Evolutionary conservation across 129 eudicot species (phyloP), one percentile per base, ranked within the genome.

Genomic region (Solidago caesia): DNA sequence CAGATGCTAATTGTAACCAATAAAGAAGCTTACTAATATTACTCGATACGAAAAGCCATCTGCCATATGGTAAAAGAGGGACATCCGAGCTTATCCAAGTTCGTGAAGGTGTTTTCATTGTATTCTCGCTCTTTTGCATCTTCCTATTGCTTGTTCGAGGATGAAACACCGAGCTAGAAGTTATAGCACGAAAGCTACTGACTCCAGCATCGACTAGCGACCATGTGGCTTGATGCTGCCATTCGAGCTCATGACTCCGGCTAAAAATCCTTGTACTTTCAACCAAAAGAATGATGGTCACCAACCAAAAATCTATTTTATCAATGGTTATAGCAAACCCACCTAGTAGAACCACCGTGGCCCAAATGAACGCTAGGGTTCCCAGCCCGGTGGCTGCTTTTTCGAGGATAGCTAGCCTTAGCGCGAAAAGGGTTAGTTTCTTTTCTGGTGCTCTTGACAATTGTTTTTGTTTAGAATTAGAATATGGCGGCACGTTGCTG

Each of bases 201-300:
- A 85, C 75, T 11, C 97, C 96, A 5, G 79, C 84, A 44, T 85
- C 99, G 4, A 88, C 67, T 48, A 89, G 70, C 8, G 91, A 82
- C 97, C 97, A 91, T 2, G 99, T 95, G 27, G 99, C 93, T 60
- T 94, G 99, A 26, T 91, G 99, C 59, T 95, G 99, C 97, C 96
- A 89, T 66, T 95, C 99, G 25, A 95, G 97, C 87, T 95, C 99
- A 46, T 87, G 99, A 44, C 97, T 91, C 44, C 99, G 62, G 82
- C 99, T 85, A 68, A 91, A 95, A 8, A 95, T 91, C 9, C 99
- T 53, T 0, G 96, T 83, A 9, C 97, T 91, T 65, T 95, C 99
- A 5, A 85, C 84, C 65, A 88, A 46, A 10, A 95, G 81, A 45
- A 95, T 95, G 39, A 82, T 64, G 15, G 99, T 89, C 5, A 95